These are phyloP conservation scores for Phragmites australis DNA, from an alignment of 176 grass and related monocot genomes.

Conservation along the genomic window DNA sequence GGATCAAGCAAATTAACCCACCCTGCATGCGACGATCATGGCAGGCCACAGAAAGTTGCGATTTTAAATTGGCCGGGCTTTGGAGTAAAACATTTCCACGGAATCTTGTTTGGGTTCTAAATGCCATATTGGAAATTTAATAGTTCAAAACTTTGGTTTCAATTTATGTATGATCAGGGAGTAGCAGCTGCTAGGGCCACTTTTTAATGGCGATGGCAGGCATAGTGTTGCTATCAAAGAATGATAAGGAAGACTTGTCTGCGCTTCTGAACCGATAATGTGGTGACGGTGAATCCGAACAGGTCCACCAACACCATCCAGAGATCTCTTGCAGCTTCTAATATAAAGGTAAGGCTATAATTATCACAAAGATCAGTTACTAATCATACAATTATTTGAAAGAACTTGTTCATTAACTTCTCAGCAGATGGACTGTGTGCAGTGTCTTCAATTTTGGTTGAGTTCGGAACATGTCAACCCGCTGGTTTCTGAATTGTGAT, in stretches of 20 bases:
- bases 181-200: neutral
- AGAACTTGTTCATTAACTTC: neutral
- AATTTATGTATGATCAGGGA: slow-evolving; percentile 14
- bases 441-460: neutral
- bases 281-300: slow-evolving; percentile 14
- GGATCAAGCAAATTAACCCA: slow-evolving; percentile 45
- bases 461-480: neutral
- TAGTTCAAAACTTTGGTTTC: slow-evolving; percentile 24
- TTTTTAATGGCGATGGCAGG: slow-evolving; percentile 1
- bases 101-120: slow-evolving; percentile 31
- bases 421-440: neutral
- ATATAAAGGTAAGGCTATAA: neutral
- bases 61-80: slow-evolving; percentile 16
- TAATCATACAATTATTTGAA: neutral
- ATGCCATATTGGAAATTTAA: slow-evolving; percentile 27
- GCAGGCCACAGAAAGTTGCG: neutral
- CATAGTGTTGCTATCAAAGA: slow-evolving; percentile 49
- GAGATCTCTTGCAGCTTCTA: slow-evolving; percentile 16
- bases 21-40: slow-evolving; percentile 11
- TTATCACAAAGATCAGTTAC: neutral
- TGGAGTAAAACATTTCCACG: slow-evolving; percentile 59
- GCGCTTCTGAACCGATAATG: slow-evolving; percentile 11
- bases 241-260: slow-evolving; percentile 42
- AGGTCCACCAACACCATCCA: slow-evolving; percentile 19
- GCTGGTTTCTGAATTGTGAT: neutral